These are phyloP conservation scores for Erodium texanum DNA, from an alignment of 441 rosid genomes.

Conservation along the genomic window DNA sequence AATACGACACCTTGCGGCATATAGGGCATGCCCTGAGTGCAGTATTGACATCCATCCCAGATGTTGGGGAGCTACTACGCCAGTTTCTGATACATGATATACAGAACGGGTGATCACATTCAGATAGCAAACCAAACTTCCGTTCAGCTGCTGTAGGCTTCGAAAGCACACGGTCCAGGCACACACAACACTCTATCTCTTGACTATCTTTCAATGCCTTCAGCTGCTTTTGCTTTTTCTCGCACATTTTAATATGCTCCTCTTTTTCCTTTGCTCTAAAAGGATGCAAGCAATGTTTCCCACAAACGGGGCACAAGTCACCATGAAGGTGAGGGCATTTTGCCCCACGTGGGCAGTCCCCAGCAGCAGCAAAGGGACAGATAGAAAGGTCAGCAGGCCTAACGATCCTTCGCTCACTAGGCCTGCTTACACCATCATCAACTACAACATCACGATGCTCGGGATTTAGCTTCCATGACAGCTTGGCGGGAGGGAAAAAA, in stretches of 20 bases:
- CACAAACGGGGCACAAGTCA: constrained; percentile 74
- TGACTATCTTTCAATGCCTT: constrained; percentile 50
- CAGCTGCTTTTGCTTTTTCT: constrained; percentile 55
- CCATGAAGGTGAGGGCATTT: constrained; percentile 87
- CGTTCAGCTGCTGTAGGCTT: constrained; percentile 82
- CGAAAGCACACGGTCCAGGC: constrained; percentile 74
- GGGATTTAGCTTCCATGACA: constrained; percentile 39
- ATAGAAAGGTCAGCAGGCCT: constrained; percentile 51
- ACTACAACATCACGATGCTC: constrained; percentile 26
- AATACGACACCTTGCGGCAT: constrained; percentile 85
- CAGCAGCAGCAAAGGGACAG: constrained; percentile 82
- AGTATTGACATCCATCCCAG: constrained; percentile 82
- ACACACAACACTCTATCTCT: constrained; percentile 61
- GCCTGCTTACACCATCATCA: constrained; percentile 21
- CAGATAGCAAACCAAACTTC: constrained; percentile 84
- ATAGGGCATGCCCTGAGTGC: constrained; percentile 82
- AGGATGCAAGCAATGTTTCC: constrained; percentile 84
- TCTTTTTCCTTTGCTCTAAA: constrained; percentile 71
- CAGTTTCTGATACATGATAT: constrained; percentile 91
- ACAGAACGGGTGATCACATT: constrained; percentile 98
- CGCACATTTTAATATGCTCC: constrained; percentile 62
- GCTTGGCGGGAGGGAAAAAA: constrained; percentile 25
- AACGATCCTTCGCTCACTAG: constrained; percentile 32
- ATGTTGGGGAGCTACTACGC: constrained; percentile 83
- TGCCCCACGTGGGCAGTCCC: constrained; percentile 71